Conservation (phyloP, 2,329 filamentous ascomycete species). For the Clathrospora elynae region DNA sequence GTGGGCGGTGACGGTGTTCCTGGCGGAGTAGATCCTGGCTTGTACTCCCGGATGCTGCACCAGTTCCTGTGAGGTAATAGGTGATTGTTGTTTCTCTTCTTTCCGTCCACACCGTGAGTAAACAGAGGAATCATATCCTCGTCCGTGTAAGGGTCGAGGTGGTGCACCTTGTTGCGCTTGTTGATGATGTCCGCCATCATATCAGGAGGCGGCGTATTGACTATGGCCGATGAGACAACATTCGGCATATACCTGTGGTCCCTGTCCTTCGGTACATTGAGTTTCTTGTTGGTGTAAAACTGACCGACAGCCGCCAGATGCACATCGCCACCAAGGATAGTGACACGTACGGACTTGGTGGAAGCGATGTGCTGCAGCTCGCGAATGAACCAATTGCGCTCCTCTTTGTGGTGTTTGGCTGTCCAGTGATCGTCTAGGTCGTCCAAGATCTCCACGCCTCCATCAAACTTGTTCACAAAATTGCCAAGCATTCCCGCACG, state of each 20-base stretch:
- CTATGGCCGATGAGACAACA: slow-evolving; percentile 90
- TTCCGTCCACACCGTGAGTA: slow-evolving; percentile 84
- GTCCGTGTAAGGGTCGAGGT: slow-evolving; percentile 74
- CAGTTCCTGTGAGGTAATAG: slow-evolving; percentile 91
- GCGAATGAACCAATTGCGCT: slow-evolving; percentile 83
- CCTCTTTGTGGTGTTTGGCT: slow-evolving; percentile 88
- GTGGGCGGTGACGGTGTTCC: slow-evolving; percentile 60
- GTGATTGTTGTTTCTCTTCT: slow-evolving; percentile 86
- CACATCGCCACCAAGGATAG: slow-evolving; percentile 91
- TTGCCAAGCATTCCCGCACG: slow-evolving; percentile 78
- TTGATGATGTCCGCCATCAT: slow-evolving; percentile 90
- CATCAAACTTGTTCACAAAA: slow-evolving; percentile 87
- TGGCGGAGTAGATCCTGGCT: slow-evolving; percentile 73
- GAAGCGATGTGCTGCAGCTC: slow-evolving; percentile 92
- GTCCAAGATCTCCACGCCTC: slow-evolving; percentile 87
- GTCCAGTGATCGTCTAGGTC: slow-evolving; percentile 98
- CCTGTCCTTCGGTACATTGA: slow-evolving; percentile 75
- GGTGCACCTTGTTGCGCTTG: slow-evolving; percentile 80
- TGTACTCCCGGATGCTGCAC: slow-evolving; percentile 88
- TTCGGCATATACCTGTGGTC: slow-evolving; percentile 98
- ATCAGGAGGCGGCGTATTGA: slow-evolving; percentile 86
- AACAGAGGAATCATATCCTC: slow-evolving; percentile 98
- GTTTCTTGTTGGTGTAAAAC: slow-evolving; percentile 89
- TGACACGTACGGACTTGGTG: slow-evolving; percentile 88
- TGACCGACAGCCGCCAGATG: slow-evolving; percentile 91